Base-by-base conservation (phyloP, 2,329 filamentous ascomycete species). In the Aspergillus sp. region DNA sequence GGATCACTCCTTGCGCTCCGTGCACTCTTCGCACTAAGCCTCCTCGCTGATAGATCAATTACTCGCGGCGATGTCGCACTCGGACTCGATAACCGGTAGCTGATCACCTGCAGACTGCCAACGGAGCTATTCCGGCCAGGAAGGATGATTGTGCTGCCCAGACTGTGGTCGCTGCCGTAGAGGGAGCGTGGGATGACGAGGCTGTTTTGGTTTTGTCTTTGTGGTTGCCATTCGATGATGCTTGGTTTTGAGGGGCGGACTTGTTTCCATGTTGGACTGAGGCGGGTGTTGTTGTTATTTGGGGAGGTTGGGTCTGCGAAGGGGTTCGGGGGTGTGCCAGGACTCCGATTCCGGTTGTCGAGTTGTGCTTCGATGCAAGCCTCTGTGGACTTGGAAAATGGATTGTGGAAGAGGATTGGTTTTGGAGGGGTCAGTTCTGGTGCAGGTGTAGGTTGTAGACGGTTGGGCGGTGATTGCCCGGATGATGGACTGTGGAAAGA, bases 111-210 rank as follows among this genome's bases (percentile, higher is more conserved):
- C 3, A 56, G 32, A 30, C 57, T 58, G 23, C 58, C 52, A 6
- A 49, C 37, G 10, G 37, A 35, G 44, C 59, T 60, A 32, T 49
- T 59, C 22, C 57, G 51, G 5, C 60, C 60, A 0, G 61, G 62
- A 3, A 64, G 57, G 10, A 62, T 44, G 37, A 65, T 54, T 1
- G 63, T 65, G 47, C 62, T 63, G 19, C 60, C 60, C 13, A 56
- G 46, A 27, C 59, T 62, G 19, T 48, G 49, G n/a, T 54, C 50
- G 38, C 57, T 53, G 37, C 46, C 52, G 27, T 52, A 47, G 15
- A 55, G 44, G n/a, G 53, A 56, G 5, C 38, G 35, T 5, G 22
- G 39, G 19, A 7, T 41, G 39, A 25, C 6, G 25, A 41, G 19
- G 39, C 19, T n/a, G 33, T 19, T 37, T 10, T 37, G 33, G 33